Evolutionary conservation across 139 green algal species (phyloP).

Genomic region (Coelastrella sp.): DNA sequence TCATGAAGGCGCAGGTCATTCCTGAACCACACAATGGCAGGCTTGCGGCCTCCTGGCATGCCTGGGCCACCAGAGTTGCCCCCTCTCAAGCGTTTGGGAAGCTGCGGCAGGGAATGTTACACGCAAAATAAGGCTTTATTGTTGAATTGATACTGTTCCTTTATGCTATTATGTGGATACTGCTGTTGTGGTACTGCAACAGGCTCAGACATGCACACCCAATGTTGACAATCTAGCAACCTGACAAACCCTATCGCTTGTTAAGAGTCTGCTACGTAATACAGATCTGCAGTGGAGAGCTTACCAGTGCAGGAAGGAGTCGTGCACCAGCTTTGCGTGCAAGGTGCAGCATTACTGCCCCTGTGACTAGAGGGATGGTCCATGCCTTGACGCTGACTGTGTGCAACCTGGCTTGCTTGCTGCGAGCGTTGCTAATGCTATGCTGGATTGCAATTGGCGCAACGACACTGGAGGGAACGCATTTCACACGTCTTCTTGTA

Average conservation of each 20-base stretch:
- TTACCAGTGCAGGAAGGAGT: not conserved
- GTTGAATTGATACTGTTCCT: not conserved
- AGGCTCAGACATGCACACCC: too few relatives aligned
- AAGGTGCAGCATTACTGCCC: not conserved
- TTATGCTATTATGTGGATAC: not conserved
- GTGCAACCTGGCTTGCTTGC: not conserved
- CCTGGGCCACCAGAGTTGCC: not conserved
- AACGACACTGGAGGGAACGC: too few relatives aligned
- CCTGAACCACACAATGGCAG: conserved; percentile 67
- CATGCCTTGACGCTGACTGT: conserved; percentile 17
- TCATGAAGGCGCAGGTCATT: conserved; percentile 79
- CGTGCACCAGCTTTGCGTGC: conserved; percentile 1
- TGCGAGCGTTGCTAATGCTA: not conserved
- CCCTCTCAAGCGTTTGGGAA: conserved; percentile 13
- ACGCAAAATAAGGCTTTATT: not conserved
- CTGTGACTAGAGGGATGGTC: conserved; percentile 19
- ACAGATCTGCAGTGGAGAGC: not conserved
- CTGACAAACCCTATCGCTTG: not conserved
- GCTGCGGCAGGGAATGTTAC: not conserved
- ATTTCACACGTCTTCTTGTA: too few relatives aligned
- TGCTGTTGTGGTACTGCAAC: too few relatives aligned
- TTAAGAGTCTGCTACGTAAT: not conserved
- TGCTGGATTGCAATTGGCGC: too few relatives aligned
- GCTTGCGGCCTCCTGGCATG: conserved; percentile 26
- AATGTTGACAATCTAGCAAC: not conserved